A percentile compares a stretch with the other conserved stretches of the same genome.
Evolutionary conservation across 83 land plant genomes (phyloP).

Genomic region (Isoetes engelmannii): DNA sequence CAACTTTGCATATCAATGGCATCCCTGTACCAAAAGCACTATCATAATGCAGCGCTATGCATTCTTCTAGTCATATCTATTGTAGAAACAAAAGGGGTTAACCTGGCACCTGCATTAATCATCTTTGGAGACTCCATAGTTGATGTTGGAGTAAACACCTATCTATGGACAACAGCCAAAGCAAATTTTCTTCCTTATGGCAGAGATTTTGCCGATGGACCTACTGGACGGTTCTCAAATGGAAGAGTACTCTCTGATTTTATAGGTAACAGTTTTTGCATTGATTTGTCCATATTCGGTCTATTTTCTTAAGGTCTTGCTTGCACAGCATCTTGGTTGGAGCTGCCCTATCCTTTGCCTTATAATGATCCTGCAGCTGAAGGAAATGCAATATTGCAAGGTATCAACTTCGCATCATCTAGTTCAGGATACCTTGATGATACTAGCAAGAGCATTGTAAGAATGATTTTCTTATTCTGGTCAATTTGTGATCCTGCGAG

Average conservation of each 20-base stretch:
- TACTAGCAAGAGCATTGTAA: conserved; percentile 13
- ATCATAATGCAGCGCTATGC: too few relatives aligned
- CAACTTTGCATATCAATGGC: too few relatives aligned
- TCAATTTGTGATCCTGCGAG: neutral
- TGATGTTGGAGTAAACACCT: conserved; percentile 16
- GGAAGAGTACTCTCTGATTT: conserved; percentile 8
- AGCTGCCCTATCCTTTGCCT: conserved; percentile 11
- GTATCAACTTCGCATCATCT: conserved; percentile 21
- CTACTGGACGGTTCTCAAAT: conserved; percentile 17
- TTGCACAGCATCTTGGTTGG: conserved; percentile 13
- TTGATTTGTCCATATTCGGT: too few relatives aligned
- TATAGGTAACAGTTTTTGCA: neutral
- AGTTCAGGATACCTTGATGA: conserved; percentile 14
- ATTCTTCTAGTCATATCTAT: too few relatives aligned
- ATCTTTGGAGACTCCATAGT: conserved; percentile 15
- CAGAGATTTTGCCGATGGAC: neutral
- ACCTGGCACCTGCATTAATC: conserved; percentile 6
- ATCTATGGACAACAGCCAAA: neutral
- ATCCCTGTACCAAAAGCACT: too few relatives aligned
- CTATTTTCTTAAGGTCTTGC: neutral
- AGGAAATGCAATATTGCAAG: conserved; percentile 13
- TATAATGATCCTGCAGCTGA: conserved; percentile 10
- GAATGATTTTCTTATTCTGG: neutral
- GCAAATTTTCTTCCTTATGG: conserved; percentile 8
- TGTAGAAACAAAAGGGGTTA: too few relatives aligned